A percentile compares a stretch with the other conserved stretches of the same genome.
phyloP scores from a whole-genome alignment of 495 filamentous ascomycete genomes.

The Penicillium riverlandense region DNA sequence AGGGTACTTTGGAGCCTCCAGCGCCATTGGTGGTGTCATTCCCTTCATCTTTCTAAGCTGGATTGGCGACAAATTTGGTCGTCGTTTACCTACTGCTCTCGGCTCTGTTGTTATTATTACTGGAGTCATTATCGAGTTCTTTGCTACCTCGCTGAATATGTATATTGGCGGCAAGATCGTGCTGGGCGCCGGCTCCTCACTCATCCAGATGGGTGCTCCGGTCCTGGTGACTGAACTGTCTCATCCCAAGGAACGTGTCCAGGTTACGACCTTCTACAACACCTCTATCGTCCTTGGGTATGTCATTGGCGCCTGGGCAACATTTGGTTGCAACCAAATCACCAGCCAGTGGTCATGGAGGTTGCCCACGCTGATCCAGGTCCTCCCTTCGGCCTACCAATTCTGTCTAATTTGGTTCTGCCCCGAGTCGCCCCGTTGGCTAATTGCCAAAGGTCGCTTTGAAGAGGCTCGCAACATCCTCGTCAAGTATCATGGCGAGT shows the following conservation, averaged over 20 bases:
- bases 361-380: slow-evolving; percentile 43
- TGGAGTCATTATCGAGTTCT: slow-evolving; percentile 48
- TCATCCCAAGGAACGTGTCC: slow-evolving; percentile 57
- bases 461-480: slow-evolving; percentile 30
- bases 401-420: slow-evolving; percentile 37
- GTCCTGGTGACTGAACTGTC: slow-evolving; percentile 56
- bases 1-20: slow-evolving; percentile 56
- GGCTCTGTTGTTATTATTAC: slow-evolving; percentile 56
- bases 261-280: slow-evolving; percentile 58
- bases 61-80: slow-evolving; percentile 52
- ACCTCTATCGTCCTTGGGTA: slow-evolving; percentile 57
- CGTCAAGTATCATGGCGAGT: slow-evolving; percentile 22
- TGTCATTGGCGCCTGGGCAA: slow-evolving; percentile 29
- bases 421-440: slow-evolving; percentile 38
- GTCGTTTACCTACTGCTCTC: slow-evolving; percentile 49
- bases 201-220: slow-evolving; percentile 56
- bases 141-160: slow-evolving; percentile 38
- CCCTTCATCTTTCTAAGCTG: slow-evolving; percentile 55
- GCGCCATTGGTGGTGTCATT: slow-evolving; percentile 56
- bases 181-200: slow-evolving; percentile 53
- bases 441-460: slow-evolving; percentile 26
- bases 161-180: slow-evolving; percentile 29
- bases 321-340: slow-evolving; percentile 22
- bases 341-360: slow-evolving; percentile 41
- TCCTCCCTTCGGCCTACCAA: slow-evolving; percentile 39